Conservation (phyloP, 2,329 filamentous ascomycete genomes). For the Falciphora oryzae region DNA sequence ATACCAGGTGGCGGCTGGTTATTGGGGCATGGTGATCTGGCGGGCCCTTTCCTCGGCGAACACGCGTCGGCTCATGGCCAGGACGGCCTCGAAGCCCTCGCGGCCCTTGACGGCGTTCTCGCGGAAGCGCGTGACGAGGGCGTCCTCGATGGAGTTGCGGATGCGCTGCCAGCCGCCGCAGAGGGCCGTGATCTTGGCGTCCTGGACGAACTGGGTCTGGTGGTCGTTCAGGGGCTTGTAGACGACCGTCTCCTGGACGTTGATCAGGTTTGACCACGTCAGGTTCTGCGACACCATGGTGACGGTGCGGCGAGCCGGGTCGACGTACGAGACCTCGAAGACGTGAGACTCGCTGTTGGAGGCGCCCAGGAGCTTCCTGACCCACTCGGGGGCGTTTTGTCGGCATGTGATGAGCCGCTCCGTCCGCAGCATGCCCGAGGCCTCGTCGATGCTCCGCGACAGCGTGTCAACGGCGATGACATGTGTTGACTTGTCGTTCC, state of each 20-base stretch:
- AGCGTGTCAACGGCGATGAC: constrained; percentile 94
- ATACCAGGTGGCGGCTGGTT: not conserved
- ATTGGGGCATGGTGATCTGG: constrained; percentile 27
- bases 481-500: constrained; percentile 98
- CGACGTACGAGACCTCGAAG: constrained; percentile 93
- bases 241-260: constrained; percentile 85
- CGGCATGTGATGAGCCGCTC: constrained; percentile 59
- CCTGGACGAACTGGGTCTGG: constrained; percentile 79
- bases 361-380: constrained; percentile 69
- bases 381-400: constrained; percentile 67
- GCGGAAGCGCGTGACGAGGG: constrained; percentile 78
- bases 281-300: constrained; percentile 97
- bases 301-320: constrained; percentile 74
- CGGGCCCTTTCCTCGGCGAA: constrained; percentile 84
- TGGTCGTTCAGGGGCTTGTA: constrained; percentile 60
- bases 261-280: constrained; percentile 85
- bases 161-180: constrained; percentile 97
- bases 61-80: constrained; percentile 86
- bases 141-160: constrained; percentile 90
- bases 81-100: constrained; percentile 90
- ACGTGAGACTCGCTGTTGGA: constrained; percentile 74
- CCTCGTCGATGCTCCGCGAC: constrained; percentile 55
- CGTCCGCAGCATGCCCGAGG: constrained; percentile 54
- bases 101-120: constrained; percentile 88
- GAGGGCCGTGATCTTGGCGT: constrained; percentile 86